A percentile compares a stretch with the other conserved stretches of the same genome.
Conservation (phyloP, 345 rosid species). For the Syzygium oleosum region DNA sequence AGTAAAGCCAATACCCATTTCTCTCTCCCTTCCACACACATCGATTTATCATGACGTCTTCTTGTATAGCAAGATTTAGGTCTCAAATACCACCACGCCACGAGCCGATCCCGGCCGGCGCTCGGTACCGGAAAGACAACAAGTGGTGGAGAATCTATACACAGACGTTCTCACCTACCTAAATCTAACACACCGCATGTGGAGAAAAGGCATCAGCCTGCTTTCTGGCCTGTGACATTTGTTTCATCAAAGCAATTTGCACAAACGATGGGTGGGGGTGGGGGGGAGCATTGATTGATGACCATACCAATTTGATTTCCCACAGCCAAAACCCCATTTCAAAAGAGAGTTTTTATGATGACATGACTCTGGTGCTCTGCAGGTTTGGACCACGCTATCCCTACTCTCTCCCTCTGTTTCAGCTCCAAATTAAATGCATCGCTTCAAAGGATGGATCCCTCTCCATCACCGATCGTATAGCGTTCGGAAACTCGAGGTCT, state of each 20-base stretch:
- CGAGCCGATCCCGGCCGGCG: neutral
- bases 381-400: neutral
- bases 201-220: neutral
- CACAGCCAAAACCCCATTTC: neutral
- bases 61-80: neutral
- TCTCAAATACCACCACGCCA: neutral
- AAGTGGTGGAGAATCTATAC: neutral
- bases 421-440: neutral
- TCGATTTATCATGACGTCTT: neutral
- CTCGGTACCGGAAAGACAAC: neutral
- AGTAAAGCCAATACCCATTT: neutral
- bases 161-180: neutral
- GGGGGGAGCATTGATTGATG: neutral
- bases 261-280: neutral
- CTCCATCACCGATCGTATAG: neutral
- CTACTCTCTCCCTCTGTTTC: neutral
- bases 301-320: neutral
- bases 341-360: neutral
- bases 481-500: neutral
- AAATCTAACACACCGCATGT: neutral
- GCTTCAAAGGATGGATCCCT: neutral
- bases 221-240: neutral
- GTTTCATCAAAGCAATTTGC: neutral
- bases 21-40: neutral
- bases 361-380: neutral